These are phyloP conservation scores for Barbatosphaeria neglecta DNA, from an alignment of 495 filamentous ascomycete genomes.

Conservation along the genomic window DNA sequence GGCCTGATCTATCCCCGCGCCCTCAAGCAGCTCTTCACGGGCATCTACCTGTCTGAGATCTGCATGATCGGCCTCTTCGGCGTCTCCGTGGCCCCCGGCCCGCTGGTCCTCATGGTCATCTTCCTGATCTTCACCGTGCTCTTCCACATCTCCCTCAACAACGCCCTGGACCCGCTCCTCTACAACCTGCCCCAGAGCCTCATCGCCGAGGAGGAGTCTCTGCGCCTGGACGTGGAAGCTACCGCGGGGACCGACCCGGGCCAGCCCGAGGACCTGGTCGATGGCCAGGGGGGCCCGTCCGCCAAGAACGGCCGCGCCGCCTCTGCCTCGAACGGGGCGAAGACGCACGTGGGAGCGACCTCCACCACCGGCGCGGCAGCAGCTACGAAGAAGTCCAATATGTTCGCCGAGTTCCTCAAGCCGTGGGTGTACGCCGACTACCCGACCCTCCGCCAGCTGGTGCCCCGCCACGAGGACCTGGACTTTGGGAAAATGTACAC, in stretches of 20 bases:
- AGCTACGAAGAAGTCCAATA: slow-evolving; percentile 25
- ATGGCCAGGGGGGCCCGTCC: too few species aligned
- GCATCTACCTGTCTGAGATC: slow-evolving; percentile 72
- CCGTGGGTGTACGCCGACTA: slow-evolving; percentile 72
- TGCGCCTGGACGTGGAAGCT: slow-evolving; percentile 23
- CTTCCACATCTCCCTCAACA: slow-evolving; percentile 73
- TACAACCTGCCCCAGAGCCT: slow-evolving; percentile 63
- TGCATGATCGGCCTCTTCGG: slow-evolving; percentile 89
- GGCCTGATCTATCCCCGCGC: slow-evolving; percentile 78
- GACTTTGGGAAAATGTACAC: slow-evolving; percentile 38
- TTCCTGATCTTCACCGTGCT: slow-evolving; percentile 70
- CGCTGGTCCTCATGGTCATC: slow-evolving; percentile 71
- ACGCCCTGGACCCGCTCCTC: slow-evolving; percentile 66
- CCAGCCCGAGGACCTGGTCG: too few species aligned
- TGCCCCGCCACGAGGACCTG: slow-evolving; percentile 43
- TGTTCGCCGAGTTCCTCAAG: slow-evolving; percentile 59
- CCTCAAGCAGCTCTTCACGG: slow-evolving; percentile 83
- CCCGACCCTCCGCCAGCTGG: slow-evolving; percentile 53
- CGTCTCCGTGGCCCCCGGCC: slow-evolving; percentile 58
- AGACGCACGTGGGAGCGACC: slow-evolving; percentile 10
- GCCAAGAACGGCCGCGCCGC: slow-evolving; percentile 15
- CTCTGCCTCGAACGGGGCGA: slow-evolving; percentile 9
- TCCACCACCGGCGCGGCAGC: slow-evolving; percentile 11
- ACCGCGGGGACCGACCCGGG: slow-evolving; percentile 12
- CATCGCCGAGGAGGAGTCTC: slow-evolving; percentile 48